A percentile compares a stretch with the other conserved stretches of the same genome.
phyloP scores from a whole-genome alignment of 2,329 filamentous ascomycete species.

The Domatiomyces catenatus region DNA sequence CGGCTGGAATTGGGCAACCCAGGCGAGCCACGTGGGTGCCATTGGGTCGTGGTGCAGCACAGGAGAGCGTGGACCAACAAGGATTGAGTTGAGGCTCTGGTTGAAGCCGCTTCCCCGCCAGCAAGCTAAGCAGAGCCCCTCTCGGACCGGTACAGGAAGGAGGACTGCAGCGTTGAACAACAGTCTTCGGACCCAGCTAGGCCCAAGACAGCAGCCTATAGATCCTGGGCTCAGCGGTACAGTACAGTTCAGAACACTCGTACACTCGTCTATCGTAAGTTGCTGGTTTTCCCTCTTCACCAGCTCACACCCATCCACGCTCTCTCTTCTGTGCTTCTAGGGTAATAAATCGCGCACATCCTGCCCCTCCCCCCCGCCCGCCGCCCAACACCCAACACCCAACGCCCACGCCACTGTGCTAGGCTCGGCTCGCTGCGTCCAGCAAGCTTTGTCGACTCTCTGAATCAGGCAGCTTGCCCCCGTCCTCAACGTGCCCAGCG shows the following conservation, averaged over 20 bases:
- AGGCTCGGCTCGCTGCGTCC: not conserved
- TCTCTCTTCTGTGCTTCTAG: too few relatives aligned
- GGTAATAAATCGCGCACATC: too few relatives aligned
- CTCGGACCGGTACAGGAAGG: not conserved
- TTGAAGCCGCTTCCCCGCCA: not conserved
- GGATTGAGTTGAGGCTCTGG: not conserved
- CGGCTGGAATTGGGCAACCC: not conserved
- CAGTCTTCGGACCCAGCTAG: too few relatives aligned
- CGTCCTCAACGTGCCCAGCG: conserved; percentile 12
- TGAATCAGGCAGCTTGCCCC: not conserved
- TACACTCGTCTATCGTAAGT: too few relatives aligned
- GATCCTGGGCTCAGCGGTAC: too few relatives aligned
- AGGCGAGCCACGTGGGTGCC: not conserved
- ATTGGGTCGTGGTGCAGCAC: not conserved
- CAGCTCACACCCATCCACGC: too few relatives aligned
- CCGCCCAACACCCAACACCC: too few relatives aligned
- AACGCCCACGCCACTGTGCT: not conserved
- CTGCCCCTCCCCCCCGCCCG: too few relatives aligned
- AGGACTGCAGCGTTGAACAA: not conserved
- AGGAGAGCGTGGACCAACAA: not conserved
- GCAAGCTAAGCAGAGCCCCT: not conserved
- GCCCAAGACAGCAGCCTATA: too few relatives aligned
- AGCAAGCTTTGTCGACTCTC: not conserved
- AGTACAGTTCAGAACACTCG: too few relatives aligned
- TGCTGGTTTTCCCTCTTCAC: too few relatives aligned